Evolutionary conservation across 495 filamentous ascomycete species (phyloP), one percentile per base, ranked within the genome.

Genomic region (Neurospora sp.): DNA sequence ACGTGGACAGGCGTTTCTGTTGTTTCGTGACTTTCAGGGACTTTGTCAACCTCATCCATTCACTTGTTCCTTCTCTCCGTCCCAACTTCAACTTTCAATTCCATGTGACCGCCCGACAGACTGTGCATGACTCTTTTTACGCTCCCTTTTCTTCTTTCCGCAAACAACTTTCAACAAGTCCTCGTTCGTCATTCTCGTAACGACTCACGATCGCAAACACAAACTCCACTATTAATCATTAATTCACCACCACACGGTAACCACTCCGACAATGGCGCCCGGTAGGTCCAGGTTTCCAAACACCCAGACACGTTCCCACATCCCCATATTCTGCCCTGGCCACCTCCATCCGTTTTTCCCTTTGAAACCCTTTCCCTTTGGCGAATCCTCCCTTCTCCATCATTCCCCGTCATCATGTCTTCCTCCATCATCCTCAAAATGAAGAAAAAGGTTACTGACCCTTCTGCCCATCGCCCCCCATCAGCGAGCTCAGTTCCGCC

Each of bases 401-500:
- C 4, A 45, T 35, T 40, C 31, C 44, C 5, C 16, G 18, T n/a
- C 47, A 40, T 39, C 47, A 65, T 39, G 22, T 38, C 42, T 38
- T 53, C 41, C 70, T 37, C 39, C 70, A 69, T 68, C 8, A 14
- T 69, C 53, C 53, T 65, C 53, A 65, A 65, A 37, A 65, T 65
- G 53, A 65, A 65, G 44, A 18, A 68, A 53, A 27, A 40, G 10
- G 40, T 27, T 44, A 35, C 78, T 74, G 70, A 77, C 75, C 41
- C n/a, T 37, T 1, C 31, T 27, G 1, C 31, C 7, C 42, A 69
- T 53, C 44, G 10, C 45, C 10, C 37, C 4, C 53, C 31, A 40
- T 9, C 80, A 82, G 87, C 85, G 71, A 80, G 84, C 68, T 72
- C 81, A 22, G 78, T 84, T 53, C 87, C 90, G 35, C 88, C 90